These are phyloP conservation scores for Stentor roeselii DNA, from an alignment of 73 alveolate species.

Conservation along the genomic window DNA sequence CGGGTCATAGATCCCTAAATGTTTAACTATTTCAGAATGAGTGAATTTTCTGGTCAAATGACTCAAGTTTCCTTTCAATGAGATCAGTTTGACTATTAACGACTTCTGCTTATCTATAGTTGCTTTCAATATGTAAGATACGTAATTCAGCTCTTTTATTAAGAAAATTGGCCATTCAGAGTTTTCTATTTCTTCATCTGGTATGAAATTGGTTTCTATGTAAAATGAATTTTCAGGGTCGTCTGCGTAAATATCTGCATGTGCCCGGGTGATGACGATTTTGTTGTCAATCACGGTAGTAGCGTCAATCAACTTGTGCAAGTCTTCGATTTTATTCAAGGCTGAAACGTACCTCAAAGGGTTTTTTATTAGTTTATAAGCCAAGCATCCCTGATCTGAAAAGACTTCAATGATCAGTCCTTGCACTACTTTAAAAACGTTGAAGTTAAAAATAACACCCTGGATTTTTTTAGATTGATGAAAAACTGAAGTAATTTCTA, in stretches of 20 bases:
- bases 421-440: no score
- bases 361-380: background rate
- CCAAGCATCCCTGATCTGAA: no score
- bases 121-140: background rate
- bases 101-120: background rate
- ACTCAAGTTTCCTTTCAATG: background rate
- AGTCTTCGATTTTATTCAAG: background rate
- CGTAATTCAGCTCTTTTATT: background rate
- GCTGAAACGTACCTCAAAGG: background rate
- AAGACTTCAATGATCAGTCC: no score
- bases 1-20: background rate
- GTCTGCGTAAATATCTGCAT: background rate
- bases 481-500: no score
- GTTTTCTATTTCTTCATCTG: no score
- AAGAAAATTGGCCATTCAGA: background rate
- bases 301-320: background rate
- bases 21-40: background rate
- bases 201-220: background rate
- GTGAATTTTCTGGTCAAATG: background rate
- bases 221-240: background rate
- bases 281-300: background rate
- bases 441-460: no score
- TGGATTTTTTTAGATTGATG: no score
- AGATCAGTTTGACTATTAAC: background rate
- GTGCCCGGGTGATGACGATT: background rate